phyloP scores from a whole-genome alignment of 2,329 filamentous ascomycete genomes.

The Fusarium hainanense region DNA sequence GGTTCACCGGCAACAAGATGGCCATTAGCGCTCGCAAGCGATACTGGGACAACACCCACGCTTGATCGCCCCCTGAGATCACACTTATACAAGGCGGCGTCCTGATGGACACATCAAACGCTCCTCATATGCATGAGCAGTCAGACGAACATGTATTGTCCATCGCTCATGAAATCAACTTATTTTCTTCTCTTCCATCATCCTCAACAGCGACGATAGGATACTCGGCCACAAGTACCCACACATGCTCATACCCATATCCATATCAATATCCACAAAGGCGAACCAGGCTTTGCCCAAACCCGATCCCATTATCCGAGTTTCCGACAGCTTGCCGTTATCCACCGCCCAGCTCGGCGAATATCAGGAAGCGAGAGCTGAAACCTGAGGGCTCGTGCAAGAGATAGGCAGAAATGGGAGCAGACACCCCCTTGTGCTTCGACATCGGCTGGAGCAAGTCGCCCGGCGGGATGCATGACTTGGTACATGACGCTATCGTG shows the following conservation, averaged over 20 bases:
- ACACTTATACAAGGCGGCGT: conserved; percentile 12
- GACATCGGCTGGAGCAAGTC: conserved; percentile 9
- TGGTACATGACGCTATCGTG: conserved; percentile 1
- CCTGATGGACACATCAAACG: conserved; percentile 1
- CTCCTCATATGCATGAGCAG: background rate
- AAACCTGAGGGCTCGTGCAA: conserved; percentile 19
- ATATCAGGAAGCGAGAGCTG: conserved; percentile 27
- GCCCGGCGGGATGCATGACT: conserved; percentile 11
- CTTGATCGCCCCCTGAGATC: conserved; percentile 43
- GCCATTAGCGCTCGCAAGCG: conserved; percentile 61
- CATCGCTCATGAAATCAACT: background rate
- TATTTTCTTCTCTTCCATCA: background rate
- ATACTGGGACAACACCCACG: conserved; percentile 63
- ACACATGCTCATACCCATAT: background rate
- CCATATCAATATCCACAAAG: conserved; percentile 1
- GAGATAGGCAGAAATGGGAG: conserved; percentile 1
- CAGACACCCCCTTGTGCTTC: background rate
- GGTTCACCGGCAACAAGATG: conserved; percentile 67
- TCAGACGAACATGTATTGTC: background rate
- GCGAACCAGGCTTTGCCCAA: background rate
- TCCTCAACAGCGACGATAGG: background rate
- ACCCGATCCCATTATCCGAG: conserved; percentile 16
- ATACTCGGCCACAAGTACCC: background rate
- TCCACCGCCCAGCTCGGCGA: background rate
- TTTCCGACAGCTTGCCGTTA: conserved; percentile 10